Base-by-base conservation (phyloP, 78 protist species). In the Dictyostelium citrinum region DNA sequence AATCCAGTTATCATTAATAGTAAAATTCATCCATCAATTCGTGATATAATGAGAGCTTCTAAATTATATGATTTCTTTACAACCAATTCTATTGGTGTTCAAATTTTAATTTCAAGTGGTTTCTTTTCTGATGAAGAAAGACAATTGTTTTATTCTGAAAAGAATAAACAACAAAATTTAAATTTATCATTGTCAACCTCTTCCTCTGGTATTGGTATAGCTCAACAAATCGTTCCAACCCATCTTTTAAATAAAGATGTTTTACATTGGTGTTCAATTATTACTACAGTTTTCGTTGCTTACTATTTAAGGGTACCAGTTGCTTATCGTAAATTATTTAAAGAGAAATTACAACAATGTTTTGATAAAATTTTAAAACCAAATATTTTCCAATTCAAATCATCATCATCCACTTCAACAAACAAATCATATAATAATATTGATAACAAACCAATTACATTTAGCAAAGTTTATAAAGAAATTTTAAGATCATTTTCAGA, bases 21-120 rank as follows among this genome's bases (percentile, higher is more conserved):
- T 55, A 58, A 76, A 37, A 82, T 90, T 27, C 76, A 61, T 85
- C 91, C 78, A 16, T 45, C 85, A 14, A 90, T 90, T 35, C 91
- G 93, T 33, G 93, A 90, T 27, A 35, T 90, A 27, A 33, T 90
- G 91, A 24, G 93, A 29, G 43, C 41, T 24, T 43, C 55, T 0
- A 72, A 79, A 49, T 39, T 90, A 20, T 90, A 90, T 16, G 58
- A 41, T 35, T 90, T 71, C 39, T 90, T 90, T 61, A 58, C 81
- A 58, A 64, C 77, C 7, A 24, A 84, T 24, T 77, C 91, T 5
- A 55, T 61, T 84, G 78, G 72, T 84, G 55, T 70, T 27, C 82
- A 82, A 70, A 82, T 82, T 16, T 43, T 84, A 27, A n/a, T 58
- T n/a, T 46, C 58, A 22, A 75, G 58, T 80, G 4, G 33, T 37